Percentiles rank a stretch among this genome's conserved stretches.
Evolutionary conservation across 768 basidiomycete species (phyloP).

Genomic region (Sporobolomyces roseus): DNA sequence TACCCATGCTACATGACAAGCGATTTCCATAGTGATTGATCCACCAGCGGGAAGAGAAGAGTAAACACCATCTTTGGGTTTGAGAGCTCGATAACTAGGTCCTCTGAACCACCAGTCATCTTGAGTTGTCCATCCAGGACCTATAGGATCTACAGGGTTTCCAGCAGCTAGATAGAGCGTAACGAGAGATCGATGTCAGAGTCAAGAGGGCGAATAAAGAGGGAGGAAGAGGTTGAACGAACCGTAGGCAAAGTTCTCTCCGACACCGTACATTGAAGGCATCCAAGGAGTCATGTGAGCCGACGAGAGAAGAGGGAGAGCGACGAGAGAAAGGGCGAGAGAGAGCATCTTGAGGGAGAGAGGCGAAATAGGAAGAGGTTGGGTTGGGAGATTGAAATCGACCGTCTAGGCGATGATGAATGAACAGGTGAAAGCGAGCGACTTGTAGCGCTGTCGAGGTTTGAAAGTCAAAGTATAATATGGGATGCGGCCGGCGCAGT

Average conservation of each 20-base stretch:
- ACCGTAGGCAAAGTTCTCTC: constrained; percentile 8
- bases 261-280: constrained; percentile 33
- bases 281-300: constrained; percentile 16
- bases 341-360: background rate
- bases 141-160: constrained; percentile 27
- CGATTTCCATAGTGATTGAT: constrained; percentile 23
- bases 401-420: background rate
- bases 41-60: constrained; percentile 33
- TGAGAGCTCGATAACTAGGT: constrained; percentile 11
- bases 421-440: too few species aligned
- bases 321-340: background rate
- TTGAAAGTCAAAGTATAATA: too few species aligned
- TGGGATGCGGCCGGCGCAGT: too few species aligned
- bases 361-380: background rate
- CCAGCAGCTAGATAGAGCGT: background rate
- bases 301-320: constrained; percentile 9
- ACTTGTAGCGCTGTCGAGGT: too few species aligned
- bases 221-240: background rate
- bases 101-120: constrained; percentile 39
- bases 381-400: background rate
- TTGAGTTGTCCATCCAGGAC: constrained; percentile 7
- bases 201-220: too few species aligned
- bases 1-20: constrained; percentile 32
- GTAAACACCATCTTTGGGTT: constrained; percentile 2
- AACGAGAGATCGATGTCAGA: too few species aligned